Conservation (phyloP, 2,329 filamentous ascomycete genomes). For the Penicillium sp. region DNA sequence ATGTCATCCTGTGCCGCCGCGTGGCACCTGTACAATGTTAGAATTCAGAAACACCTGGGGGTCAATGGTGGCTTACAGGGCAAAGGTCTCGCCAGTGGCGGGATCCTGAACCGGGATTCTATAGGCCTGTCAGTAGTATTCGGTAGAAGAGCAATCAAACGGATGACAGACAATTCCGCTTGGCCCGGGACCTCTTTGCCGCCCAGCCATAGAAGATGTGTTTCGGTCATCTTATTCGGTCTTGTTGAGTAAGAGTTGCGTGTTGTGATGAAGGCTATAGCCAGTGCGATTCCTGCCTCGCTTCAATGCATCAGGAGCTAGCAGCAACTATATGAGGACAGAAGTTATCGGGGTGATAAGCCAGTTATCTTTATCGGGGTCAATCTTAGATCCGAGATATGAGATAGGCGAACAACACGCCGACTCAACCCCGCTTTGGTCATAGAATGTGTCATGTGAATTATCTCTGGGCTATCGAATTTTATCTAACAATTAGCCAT, state of each 20-base stretch:
- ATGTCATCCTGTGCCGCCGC: slow-evolving; percentile 15
- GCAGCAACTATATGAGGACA: too few relatives aligned
- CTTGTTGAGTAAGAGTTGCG: background rate
- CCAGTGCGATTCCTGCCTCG: background rate
- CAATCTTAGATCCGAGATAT: background rate
- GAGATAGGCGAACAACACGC: background rate
- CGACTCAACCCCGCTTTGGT: background rate
- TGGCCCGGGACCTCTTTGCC: slow-evolving; percentile 13
- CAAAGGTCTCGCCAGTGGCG: slow-evolving; percentile 18
- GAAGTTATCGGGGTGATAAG: background rate
- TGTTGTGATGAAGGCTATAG: background rate
- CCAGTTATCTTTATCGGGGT: background rate
- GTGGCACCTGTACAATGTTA: slow-evolving; percentile 15
- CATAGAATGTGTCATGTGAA: background rate
- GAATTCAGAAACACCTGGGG: background rate
- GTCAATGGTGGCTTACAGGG: slow-evolving; percentile 6
- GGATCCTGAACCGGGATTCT: slow-evolving; percentile 20
- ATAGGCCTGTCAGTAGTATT: background rate
- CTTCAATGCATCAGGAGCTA: background rate
- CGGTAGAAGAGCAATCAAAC: background rate
- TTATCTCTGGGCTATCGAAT: background rate
- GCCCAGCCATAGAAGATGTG: slow-evolving; percentile 16
- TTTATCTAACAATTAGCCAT: too few relatives aligned
- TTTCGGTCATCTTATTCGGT: background rate
- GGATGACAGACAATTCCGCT: slow-evolving; percentile 7